Percentiles rank a stretch among this genome's conserved stretches.
Conservation (phyloP, 192 early-diverging fungal genomes). For the Dissophora ornata region DNA sequence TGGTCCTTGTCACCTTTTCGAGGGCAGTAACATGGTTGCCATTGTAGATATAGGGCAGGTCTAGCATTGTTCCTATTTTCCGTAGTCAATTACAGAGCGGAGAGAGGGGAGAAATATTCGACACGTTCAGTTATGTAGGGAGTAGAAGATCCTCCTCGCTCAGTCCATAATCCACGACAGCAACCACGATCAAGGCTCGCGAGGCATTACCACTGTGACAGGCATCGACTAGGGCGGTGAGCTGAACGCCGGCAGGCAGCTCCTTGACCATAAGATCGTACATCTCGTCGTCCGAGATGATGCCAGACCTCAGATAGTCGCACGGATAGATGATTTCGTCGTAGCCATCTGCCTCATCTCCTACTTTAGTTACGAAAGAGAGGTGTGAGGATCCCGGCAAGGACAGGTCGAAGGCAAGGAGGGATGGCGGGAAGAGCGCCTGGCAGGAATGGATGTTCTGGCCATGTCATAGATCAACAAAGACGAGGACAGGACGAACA, state of each 20-base stretch:
- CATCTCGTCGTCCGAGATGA: constrained; percentile 77
- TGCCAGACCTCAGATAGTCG: constrained; percentile 76
- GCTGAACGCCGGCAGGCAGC: constrained; percentile 74
- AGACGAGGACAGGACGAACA: not conserved
- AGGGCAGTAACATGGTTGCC: constrained; percentile 45
- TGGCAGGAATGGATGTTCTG: no score
- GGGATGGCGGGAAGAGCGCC: no score
- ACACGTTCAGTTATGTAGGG: not conserved
- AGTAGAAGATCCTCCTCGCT: no score
- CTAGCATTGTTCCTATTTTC: constrained; percentile 65
- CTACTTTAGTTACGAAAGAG: constrained; percentile 41
- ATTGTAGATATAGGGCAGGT: constrained; percentile 70
- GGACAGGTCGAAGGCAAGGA: no score
- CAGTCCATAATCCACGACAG: not conserved
- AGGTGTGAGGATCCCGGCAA: no score
- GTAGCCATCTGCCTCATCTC: constrained; percentile 65
- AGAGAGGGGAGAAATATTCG: not conserved
- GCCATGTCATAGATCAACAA: no score
- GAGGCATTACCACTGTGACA: constrained; percentile 64
- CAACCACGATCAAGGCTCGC: no score
- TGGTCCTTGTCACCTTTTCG: constrained; percentile 38
- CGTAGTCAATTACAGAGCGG: not conserved
- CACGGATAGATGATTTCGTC: constrained; percentile 80
- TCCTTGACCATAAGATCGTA: constrained; percentile 68
- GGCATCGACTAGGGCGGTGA: constrained; percentile 82